Evolutionary conservation across 2,329 filamentous ascomycete species (phyloP), one percentile per base, ranked within the genome.

Genomic region (Aspergillus aculeatus): DNA sequence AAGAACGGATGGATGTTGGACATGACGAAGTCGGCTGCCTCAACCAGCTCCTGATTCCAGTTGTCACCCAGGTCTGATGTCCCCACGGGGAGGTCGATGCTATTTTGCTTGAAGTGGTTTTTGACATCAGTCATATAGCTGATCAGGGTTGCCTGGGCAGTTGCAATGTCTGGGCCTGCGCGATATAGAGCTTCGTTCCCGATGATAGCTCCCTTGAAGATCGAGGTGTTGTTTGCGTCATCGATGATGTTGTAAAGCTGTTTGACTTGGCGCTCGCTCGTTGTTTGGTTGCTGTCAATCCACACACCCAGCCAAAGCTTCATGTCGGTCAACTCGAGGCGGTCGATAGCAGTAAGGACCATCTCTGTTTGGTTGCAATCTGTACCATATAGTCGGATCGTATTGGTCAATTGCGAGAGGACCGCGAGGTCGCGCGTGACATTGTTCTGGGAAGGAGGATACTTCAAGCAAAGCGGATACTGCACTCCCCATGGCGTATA

Each of bases 351-450:
- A 68, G 95, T 88, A 9, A 98, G 80, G 0, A 96, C 86, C 90
- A 98, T 95, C 75, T 96, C 86, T 0, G 94, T 98, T 77, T 98
- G 94, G 76, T 97, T 97, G 83, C 94, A 98, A 78, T 98, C 94
- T 12, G 92, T 98, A 53, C 94, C 94, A 73, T 98, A 98, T 1
- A 97, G 82, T 7, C 94, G 89, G 51, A 98, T 85, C 3, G 87
- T 88, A 73, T 96, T 93, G 61, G 92, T 96, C 48, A 98, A 82
- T 73, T 96, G 92, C 12, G 90, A 92, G 54, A 98, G 86, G 10
- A 97, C 88, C 1, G 95, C 94, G 60, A 97, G 81, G 73, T 98
- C 94, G 56, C 91, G 87, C 0, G 95, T 98, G 65, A 98, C 83
- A 73, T 98, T 97, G 79, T 98, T 96, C 73, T 97, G 94, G 35